Evolutionary conservation across 2,329 filamentous ascomycete species (phyloP).

Genomic region (Aspergillus luchuensis): DNA sequence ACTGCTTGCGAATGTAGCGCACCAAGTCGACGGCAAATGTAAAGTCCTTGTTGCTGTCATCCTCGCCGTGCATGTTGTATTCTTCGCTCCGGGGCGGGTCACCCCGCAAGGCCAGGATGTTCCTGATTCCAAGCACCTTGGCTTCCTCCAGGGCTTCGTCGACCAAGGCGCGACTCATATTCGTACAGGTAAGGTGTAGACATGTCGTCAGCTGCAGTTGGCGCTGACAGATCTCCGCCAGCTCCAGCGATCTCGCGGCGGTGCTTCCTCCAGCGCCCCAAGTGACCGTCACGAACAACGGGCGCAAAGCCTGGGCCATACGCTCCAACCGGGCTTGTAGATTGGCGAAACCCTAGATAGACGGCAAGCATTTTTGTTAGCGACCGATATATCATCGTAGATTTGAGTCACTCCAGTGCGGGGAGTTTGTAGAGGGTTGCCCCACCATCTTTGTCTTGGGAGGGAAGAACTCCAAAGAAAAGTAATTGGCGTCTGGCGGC

Average conservation of each 20-base stretch:
- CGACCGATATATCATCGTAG: slow-evolving; percentile 5
- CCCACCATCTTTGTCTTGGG: slow-evolving; percentile 87
- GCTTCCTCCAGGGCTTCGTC: slow-evolving; percentile 90
- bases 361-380: slow-evolving; percentile 24
- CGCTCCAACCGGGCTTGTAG: slow-evolving; percentile 89
- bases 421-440: slow-evolving; percentile 24
- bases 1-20: slow-evolving; percentile 77
- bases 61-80: slow-evolving; percentile 68
- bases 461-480: slow-evolving; percentile 98
- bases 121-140: slow-evolving; percentile 85
- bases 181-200: slow-evolving; percentile 94
- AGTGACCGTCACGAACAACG: slow-evolving; percentile 94
- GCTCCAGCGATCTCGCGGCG: slow-evolving; percentile 83
- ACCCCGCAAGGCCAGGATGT: slow-evolving; percentile 88
- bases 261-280: slow-evolving; percentile 97
- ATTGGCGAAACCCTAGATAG: slow-evolving; percentile 76
- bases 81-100: slow-evolving; percentile 89
- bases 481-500: slow-evolving; percentile 78
- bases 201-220: slow-evolving; percentile 92
- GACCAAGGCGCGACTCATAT: slow-evolving; percentile 85
- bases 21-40: slow-evolving; percentile 88
- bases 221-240: slow-evolving; percentile 92
- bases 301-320: slow-evolving; percentile 88
- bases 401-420: slow-evolving; percentile 20
- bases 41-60: slow-evolving; percentile 73